These are phyloP conservation scores for Nyctanthes arbortristis DNA, from an alignment of 257 asterid genomes.

Conservation along the genomic window DNA sequence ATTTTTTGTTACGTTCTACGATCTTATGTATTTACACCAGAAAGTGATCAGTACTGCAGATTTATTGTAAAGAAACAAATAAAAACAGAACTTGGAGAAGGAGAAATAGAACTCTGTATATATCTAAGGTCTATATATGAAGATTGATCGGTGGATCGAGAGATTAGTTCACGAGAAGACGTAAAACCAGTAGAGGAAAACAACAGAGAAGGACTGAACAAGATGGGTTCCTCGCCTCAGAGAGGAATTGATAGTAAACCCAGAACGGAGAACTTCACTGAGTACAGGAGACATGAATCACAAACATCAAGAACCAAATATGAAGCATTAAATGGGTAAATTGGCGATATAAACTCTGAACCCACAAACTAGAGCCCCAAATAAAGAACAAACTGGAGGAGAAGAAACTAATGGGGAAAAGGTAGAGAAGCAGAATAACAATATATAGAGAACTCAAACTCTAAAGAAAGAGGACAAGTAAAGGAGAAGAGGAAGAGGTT, in stretches of 20 bases:
- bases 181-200: conserved; percentile 94
- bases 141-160: neutral
- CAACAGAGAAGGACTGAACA: conserved; percentile 95
- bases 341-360: too few species aligned
- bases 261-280: conserved; percentile 73
- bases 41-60: neutral
- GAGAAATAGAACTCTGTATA: too few species aligned
- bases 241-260: conserved; percentile 61
- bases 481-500: conserved; percentile 59
- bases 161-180: conserved; percentile 57
- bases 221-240: conserved; percentile 74
- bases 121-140: neutral
- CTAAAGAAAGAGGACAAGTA: conserved; percentile 22
- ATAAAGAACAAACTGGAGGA: neutral
- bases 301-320: conserved; percentile 29
- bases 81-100: neutral
- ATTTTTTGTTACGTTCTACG: too few species aligned
- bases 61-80: neutral
- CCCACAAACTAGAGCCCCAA: neutral
- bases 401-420: neutral
- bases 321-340: too few species aligned
- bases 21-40: conserved; percentile 15
- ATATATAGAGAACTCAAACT: neutral
- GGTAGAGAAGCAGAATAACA: conserved; percentile 26
- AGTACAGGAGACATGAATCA: conserved; percentile 75